phyloP scores from a whole-genome alignment of 805 yeast species.

The Wickerhamomyces ciferrii region DNA sequence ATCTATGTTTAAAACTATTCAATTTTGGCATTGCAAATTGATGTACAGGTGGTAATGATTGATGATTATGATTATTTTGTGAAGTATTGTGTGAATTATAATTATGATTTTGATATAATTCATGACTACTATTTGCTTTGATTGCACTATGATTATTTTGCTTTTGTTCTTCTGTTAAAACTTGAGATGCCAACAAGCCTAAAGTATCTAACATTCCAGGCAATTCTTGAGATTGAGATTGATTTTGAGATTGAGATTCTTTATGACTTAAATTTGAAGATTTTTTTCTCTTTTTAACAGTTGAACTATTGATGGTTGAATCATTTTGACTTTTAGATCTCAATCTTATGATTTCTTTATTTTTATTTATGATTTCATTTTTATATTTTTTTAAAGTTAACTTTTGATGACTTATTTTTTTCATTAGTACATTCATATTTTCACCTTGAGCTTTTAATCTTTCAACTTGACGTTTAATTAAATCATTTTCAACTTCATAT shows the following conservation, averaged over 20 bases:
- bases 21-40: slow-evolving; percentile 3
- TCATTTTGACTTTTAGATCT: slow-evolving; percentile 16
- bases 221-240: too few relatives aligned
- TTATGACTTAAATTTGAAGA: too few relatives aligned
- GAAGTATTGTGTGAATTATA: too few relatives aligned
- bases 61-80: background rate
- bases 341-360: slow-evolving; percentile 37
- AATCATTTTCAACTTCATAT: slow-evolving; percentile 39
- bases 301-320: slow-evolving; percentile 2
- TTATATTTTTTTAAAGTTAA: slow-evolving; percentile 39
- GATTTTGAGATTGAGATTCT: too few relatives aligned
- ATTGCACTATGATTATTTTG: background rate
- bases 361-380: slow-evolving; percentile 35
- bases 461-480: slow-evolving; percentile 43
- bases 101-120: background rate
- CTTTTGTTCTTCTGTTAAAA: slow-evolving; percentile 31
- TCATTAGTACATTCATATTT: slow-evolving; percentile 29
- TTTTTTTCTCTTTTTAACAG: slow-evolving; percentile 10
- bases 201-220: slow-evolving; percentile 38
- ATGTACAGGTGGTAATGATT: background rate
- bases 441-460: slow-evolving; percentile 27
- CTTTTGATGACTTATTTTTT: slow-evolving; percentile 34
- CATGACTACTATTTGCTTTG: background rate
- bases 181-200: slow-evolving; percentile 52
- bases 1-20: slow-evolving; percentile 2